Conservation (phyloP, 2,329 filamentous ascomycete genomes). For the Fonsecaea multimorphosa region DNA sequence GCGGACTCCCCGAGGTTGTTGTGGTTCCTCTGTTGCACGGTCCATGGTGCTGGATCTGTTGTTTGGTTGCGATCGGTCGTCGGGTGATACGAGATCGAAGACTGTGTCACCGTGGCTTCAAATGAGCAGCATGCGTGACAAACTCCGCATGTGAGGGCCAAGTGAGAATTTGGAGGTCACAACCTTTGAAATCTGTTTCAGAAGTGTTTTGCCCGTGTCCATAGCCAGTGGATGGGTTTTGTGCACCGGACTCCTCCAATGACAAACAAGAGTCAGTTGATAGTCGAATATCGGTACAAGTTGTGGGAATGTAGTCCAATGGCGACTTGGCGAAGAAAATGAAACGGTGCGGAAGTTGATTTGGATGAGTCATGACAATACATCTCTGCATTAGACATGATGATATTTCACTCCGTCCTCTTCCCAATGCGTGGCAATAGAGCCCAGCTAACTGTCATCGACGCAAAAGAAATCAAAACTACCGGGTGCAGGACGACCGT, state of each 20-base stretch:
- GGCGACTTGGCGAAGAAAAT: background rate
- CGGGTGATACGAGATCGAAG: slow-evolving; percentile 15
- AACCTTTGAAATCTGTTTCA: slow-evolving; percentile 15
- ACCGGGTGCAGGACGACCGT: slow-evolving; percentile 61
- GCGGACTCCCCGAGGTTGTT: slow-evolving; percentile 25
- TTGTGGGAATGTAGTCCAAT: background rate
- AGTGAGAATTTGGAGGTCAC: background rate
- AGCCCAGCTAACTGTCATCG: slow-evolving; percentile 62
- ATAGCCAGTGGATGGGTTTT: background rate
- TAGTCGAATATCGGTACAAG: background rate
- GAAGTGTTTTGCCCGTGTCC: slow-evolving; percentile 2
- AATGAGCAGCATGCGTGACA: background rate
- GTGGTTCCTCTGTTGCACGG: background rate
- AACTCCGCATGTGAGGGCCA: background rate
- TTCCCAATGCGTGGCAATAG: slow-evolving; percentile 58
- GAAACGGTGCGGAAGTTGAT: background rate
- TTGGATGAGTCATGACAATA: slow-evolving; percentile 5
- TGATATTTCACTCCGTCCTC: slow-evolving; percentile 51
- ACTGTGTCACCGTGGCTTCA: slow-evolving; percentile 21
- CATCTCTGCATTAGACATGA: background rate
- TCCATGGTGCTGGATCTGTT: slow-evolving; percentile 20
- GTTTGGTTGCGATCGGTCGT: background rate
- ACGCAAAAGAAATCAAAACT: slow-evolving; percentile 60
- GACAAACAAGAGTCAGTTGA: background rate
- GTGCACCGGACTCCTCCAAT: background rate